Percentiles rank a stretch among this genome's conserved stretches.
Conservation (phyloP, 495 filamentous ascomycete species). For the Podospora tetraspora region DNA sequence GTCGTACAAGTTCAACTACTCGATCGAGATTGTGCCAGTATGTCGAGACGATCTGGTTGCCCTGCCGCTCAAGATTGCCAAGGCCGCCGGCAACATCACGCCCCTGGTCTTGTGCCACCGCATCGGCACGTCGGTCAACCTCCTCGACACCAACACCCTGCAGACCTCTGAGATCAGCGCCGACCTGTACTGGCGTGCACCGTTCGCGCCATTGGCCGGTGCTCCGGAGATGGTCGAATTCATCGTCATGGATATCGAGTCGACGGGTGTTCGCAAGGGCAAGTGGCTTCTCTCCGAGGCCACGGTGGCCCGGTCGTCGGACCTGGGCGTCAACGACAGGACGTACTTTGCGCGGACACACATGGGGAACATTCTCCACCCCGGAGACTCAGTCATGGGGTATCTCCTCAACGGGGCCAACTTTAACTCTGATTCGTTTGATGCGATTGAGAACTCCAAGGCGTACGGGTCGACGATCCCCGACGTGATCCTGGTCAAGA, state of each 20-base stretch:
- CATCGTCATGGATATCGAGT: slow-evolving; percentile 90
- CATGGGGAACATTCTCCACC: slow-evolving; percentile 77
- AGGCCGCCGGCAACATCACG: slow-evolving; percentile 77
- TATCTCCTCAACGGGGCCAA: slow-evolving; percentile 84
- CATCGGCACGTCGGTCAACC: slow-evolving; percentile 83
- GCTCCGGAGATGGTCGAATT: slow-evolving; percentile 84
- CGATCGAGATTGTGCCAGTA: slow-evolving; percentile 79
- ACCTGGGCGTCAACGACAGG: slow-evolving; percentile 80
- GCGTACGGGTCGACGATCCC: slow-evolving; percentile 71
- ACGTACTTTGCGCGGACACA: slow-evolving; percentile 88
- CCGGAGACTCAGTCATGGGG: slow-evolving; percentile 87
- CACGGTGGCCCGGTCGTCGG: slow-evolving; percentile 78
- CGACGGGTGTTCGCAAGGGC: slow-evolving; percentile 65
- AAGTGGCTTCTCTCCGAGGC: slow-evolving; percentile 80
- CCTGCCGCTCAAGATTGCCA: slow-evolving; percentile 83
- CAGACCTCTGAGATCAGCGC: slow-evolving; percentile 82
- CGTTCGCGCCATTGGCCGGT: slow-evolving; percentile 78
- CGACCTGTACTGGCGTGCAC: slow-evolving; percentile 77
- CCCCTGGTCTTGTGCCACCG: slow-evolving; percentile 63
- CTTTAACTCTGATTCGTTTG: slow-evolving; percentile 82
- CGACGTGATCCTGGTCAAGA: slow-evolving; percentile 94
- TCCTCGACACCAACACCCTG: slow-evolving; percentile 86
- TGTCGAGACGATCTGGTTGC: slow-evolving; percentile 96
- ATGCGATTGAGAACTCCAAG: slow-evolving; percentile 66
- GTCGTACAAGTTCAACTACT: slow-evolving; percentile 88